phyloP scores from a whole-genome alignment of 345 rosid species.

The Xanthoceras sorbifolium region DNA sequence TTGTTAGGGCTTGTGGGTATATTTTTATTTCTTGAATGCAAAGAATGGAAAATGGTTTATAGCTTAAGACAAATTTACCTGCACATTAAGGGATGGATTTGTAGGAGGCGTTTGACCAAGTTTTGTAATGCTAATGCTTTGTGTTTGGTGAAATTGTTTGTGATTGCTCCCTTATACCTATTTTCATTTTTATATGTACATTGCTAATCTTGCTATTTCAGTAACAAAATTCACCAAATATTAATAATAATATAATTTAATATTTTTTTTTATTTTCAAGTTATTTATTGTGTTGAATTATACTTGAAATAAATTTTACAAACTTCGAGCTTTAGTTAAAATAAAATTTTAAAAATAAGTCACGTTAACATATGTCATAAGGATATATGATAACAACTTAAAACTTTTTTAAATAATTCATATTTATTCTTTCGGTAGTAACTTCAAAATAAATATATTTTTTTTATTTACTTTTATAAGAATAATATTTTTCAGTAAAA shows the following conservation, averaged over 20 bases:
- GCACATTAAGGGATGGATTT: conserved; percentile 8
- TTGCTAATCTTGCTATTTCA: conserved; percentile 4
- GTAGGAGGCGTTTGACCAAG: conserved; percentile 22
- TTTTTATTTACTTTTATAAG: no score
- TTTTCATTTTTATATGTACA: background rate
- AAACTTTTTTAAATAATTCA: no score
- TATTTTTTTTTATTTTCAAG: background rate
- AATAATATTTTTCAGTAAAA: no score
- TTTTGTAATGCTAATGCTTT: background rate
- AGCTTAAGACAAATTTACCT: background rate
- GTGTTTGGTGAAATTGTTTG: conserved; percentile 33
- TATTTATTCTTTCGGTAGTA: no score
- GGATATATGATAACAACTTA: no score
- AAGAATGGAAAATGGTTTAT: conserved; percentile 19
- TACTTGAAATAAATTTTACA: no score
- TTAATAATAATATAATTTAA: background rate
- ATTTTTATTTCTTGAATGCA: conserved; percentile 23
- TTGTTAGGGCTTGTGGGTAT: background rate
- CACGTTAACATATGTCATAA: no score
- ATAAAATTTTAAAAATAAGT: no score
- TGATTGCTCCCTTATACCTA: conserved; percentile 34
- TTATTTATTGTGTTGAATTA: no score
- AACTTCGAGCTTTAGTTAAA: no score
- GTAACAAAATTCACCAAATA: background rate
- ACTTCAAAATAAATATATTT: no score